Evolutionary conservation across 305 asterid genomes (phyloP), one percentile per base, ranked within the genome.

Genomic region (Striga hermonthica): DNA sequence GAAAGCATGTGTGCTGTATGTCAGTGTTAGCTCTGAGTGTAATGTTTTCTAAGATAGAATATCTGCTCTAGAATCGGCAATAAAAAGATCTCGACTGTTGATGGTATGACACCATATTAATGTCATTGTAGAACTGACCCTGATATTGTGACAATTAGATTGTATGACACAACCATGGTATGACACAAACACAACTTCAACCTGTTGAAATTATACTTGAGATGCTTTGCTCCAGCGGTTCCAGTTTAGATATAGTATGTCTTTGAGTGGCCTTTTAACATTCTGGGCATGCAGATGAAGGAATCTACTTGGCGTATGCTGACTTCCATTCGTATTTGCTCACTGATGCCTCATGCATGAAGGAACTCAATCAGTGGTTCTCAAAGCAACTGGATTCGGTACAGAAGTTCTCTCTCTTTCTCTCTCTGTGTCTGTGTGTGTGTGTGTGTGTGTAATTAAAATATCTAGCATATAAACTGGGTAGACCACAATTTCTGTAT

Each of bases 321-420:
- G 97, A 88, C 76, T 93, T 90, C 72, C 90, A 84, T 70, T 72
- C 86, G 45, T 93, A 86, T 85, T 84, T 90, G 86, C 80, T 90
- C 53, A 81, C 55, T 75, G 99, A 93, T 78, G 79, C 96, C 55
- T 79, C 90, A 64, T 84, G 95, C 76, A 83, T 84, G 86, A 84
- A 90, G 83, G 96, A 93, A 83, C 79, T 93, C 66, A 93, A 83
- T 68, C 90, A 86, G 65, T 93, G 99, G 99, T 87, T 93, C 68
- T 39, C 81, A 55, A 90, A 88, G 85, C 96, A 93, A 77, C 74
- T 93, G 63, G 96, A 93, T 75, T 82, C 96, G 90, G 98, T 91
- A 89, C 34, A 57, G 45, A 70, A 58, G 48, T 16, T 47, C 16
- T 57, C 69, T 53, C 15, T 8, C 49, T 48, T n/a, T 40, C 62